These are phyloP conservation scores for Podila epigama DNA, from an alignment of 192 early-diverging fungal genomes.

Conservation along the genomic window DNA sequence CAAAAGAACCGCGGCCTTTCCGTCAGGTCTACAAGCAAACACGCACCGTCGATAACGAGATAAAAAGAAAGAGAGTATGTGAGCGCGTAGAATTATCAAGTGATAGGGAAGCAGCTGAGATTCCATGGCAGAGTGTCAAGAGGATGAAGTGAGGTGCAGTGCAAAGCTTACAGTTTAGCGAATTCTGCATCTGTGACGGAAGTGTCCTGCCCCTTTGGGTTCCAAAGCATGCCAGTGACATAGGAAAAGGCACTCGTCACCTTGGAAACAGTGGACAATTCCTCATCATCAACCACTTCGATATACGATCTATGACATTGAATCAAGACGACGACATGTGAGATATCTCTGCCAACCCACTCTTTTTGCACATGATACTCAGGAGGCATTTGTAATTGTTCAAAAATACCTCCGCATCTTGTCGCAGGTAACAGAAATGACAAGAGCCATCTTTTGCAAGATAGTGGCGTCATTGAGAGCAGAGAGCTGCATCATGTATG, in stretches of 20 bases:
- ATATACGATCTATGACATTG: conserved; percentile 49
- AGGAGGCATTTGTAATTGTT: background rate
- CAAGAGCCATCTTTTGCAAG: conserved; percentile 35
- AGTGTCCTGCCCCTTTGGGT: conserved; percentile 36
- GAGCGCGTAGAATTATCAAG: no score
- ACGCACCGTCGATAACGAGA: no score
- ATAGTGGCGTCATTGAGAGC: conserved; percentile 37
- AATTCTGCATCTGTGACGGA: conserved; percentile 46
- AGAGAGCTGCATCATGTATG: conserved; percentile 49
- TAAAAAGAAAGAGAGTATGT: no score
- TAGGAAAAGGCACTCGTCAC: conserved; percentile 50
- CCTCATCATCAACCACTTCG: conserved; percentile 57
- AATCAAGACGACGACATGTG: no score
- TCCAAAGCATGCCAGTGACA: conserved; percentile 53
- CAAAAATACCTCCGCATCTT: conserved; percentile 30
- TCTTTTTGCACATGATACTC: no score
- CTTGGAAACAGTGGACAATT: conserved; percentile 45
- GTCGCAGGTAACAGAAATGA: conserved; percentile 19
- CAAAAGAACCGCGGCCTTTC: conserved; percentile 51
- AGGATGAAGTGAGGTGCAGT: no score
- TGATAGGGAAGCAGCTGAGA: no score
- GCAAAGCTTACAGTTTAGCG: conserved; percentile 49
- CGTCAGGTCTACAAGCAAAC: conserved; percentile 59
- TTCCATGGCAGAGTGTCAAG: no score
- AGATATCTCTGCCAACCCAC: no score